A percentile compares a stretch with the other conserved stretches of the same genome.
These are phyloP conservation scores for Fusarium mangiferae DNA, from an alignment of 2,329 filamentous ascomycete genomes.

Conservation along the genomic window DNA sequence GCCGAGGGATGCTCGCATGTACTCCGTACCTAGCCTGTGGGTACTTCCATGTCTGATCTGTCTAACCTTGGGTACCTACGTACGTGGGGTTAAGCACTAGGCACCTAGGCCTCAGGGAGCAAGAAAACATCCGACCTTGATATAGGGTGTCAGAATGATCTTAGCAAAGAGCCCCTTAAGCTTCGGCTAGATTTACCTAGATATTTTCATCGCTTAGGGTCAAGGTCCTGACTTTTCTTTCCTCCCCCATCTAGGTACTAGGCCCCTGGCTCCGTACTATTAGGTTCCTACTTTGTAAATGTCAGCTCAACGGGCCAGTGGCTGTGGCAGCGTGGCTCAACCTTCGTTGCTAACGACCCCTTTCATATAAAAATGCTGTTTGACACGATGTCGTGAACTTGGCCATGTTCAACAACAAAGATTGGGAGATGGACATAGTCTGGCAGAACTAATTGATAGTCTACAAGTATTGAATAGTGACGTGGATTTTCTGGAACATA, in stretches of 20 bases:
- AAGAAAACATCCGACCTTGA: too few relatives aligned
- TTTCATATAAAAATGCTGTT: constrained; percentile 30
- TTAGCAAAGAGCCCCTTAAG: too few relatives aligned
- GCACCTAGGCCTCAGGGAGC: too few relatives aligned
- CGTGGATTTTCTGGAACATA: constrained; percentile 1
- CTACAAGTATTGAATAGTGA: constrained; percentile 24
- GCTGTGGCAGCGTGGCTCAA: constrained; percentile 27
- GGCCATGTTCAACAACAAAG: background rate
- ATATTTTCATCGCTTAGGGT: too few relatives aligned
- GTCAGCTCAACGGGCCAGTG: constrained; percentile 12
- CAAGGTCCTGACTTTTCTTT: too few relatives aligned
- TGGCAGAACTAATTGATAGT: constrained; percentile 24
- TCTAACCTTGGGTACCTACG: background rate
- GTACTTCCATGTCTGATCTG: background rate
- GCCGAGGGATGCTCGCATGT: constrained; percentile 35
- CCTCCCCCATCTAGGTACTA: too few relatives aligned
- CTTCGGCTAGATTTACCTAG: too few relatives aligned
- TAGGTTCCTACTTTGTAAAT: background rate
- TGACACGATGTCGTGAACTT: background rate
- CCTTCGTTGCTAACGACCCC: background rate
- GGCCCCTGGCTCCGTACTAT: background rate
- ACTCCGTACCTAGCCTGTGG: background rate
- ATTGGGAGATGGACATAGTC: constrained; percentile 7
- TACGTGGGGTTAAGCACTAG: too few relatives aligned
- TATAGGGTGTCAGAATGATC: too few relatives aligned